phyloP scores from a whole-genome alignment of 805 yeast genomes.

The Hanseniaspora singularis region DNA sequence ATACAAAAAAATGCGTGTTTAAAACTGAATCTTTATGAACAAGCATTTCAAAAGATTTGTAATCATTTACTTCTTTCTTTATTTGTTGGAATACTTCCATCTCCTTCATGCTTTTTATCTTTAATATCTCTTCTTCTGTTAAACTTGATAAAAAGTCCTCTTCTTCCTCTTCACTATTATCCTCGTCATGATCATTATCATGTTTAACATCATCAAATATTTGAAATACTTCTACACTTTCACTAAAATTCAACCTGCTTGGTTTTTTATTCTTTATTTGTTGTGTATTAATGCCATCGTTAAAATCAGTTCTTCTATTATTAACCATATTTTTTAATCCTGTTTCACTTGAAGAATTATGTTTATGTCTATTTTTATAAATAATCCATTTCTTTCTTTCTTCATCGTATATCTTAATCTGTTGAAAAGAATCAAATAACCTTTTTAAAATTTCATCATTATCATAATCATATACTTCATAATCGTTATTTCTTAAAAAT shows the following conservation, averaged over 20 bases:
- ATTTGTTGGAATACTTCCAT: conserved; percentile 28
- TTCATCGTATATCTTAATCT: conserved; percentile 6
- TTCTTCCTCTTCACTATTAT: not conserved
- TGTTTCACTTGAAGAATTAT: not conserved
- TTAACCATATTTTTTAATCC: not conserved
- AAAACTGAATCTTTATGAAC: conserved; percentile 50
- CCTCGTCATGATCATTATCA: not conserved
- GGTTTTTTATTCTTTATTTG: not conserved
- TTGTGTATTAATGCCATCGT: not conserved
- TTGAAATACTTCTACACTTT: conserved; percentile 6
- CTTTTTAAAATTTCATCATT: conserved; percentile 3
- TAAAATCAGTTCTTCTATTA: not conserved
- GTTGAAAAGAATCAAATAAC: not conserved
- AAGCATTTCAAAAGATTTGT: conserved; percentile 52
- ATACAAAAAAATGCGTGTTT: conserved; percentile 52
- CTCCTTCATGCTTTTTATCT: conserved; percentile 5
- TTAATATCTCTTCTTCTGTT: conserved; percentile 4
- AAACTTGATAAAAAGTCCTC: not conserved
- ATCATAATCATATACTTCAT: not conserved
- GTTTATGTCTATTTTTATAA: not conserved
- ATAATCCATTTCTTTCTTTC: conserved; percentile 7
- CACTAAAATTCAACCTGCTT: not conserved
- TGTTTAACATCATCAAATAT: not conserved
- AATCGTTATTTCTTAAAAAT: not conserved
- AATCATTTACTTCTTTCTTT: conserved; percentile 52